phyloP scores from a whole-genome alignment of 1,139 yeast genomes.

The Pneumocystis wakefieldiae region DNA sequence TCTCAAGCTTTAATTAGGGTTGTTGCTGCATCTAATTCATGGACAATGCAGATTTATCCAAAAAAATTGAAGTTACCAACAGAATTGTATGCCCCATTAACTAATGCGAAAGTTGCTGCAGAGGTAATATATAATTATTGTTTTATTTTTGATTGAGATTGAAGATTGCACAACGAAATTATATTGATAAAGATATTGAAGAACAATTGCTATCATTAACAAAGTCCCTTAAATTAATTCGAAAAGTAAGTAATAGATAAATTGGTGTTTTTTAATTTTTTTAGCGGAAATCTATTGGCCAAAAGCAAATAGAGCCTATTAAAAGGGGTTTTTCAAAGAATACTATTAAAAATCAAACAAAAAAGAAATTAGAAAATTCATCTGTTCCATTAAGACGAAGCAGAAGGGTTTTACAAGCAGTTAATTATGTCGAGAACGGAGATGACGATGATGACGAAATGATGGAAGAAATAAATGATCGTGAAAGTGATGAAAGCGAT shows the following conservation, averaged over 20 bases:
- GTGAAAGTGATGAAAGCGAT: neutral
- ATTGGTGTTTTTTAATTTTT: neutral
- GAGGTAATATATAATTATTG: neutral
- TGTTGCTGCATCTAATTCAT: slow-evolving; percentile 40
- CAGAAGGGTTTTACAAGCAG: neutral
- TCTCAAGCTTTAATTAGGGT: slow-evolving; percentile 52
- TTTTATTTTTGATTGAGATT: neutral
- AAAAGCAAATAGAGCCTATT: neutral
- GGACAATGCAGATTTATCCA: slow-evolving; percentile 73
- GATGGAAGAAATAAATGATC: neutral
- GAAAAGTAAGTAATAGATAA: neutral
- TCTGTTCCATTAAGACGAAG: neutral
- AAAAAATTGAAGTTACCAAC: slow-evolving; percentile 54
- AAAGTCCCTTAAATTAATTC: neutral
- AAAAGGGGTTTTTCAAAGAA: neutral
- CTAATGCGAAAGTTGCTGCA: slow-evolving; percentile 5
- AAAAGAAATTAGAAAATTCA: neutral
- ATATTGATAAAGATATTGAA: neutral
- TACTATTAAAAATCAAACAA: neutral
- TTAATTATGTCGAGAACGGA: neutral
- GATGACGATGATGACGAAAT: neutral
- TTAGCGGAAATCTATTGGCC: neutral
- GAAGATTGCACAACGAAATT: neutral
- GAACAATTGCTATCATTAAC: neutral
- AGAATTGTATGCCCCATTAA: slow-evolving; percentile 13